A percentile compares a stretch with the other conserved stretches of the same genome.
These are phyloP conservation scores for Mycena amicta DNA, from an alignment of 768 basidiomycete species.

Conservation along the genomic window DNA sequence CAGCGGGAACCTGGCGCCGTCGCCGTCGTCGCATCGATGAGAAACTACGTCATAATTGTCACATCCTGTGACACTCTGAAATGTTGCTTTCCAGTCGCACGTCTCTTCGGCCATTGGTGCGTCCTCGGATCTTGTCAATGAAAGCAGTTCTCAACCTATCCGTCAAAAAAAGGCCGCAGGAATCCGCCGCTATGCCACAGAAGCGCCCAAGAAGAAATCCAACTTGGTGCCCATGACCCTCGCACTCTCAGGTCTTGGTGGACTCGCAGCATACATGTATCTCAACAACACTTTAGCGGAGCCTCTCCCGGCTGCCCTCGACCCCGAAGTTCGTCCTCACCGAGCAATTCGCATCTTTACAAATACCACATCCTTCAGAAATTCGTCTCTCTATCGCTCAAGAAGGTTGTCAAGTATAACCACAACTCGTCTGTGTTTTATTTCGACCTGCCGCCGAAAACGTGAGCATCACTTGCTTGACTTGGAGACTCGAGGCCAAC, in stretches of 20 bases:
- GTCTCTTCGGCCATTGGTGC: conserved; percentile 1
- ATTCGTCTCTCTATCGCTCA: conserved; percentile 81
- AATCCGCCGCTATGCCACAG: conserved; percentile 33
- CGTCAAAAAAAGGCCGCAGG: conserved; percentile 10
- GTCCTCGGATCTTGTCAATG: no score
- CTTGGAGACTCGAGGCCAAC: no score
- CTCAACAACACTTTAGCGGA: conserved; percentile 38
- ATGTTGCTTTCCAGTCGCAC: not conserved
- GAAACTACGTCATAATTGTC: no score
- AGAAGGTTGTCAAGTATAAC: conserved; percentile 84
- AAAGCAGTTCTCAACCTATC: no score
- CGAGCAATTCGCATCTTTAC: no score
- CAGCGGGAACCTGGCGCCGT: no score
- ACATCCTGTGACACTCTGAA: not conserved
- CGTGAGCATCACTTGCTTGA: no score
- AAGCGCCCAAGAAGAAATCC: conserved; percentile 48
- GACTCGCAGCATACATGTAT: conserved; percentile 53
- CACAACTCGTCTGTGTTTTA: conserved; percentile 89
- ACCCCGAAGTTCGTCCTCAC: no score
- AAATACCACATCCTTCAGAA: no score
- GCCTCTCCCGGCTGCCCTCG: conserved; percentile 48
- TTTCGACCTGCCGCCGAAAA: conserved; percentile 78
- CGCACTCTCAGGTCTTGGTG: conserved; percentile 48
- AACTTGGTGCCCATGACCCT: conserved; percentile 49
- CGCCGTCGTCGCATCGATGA: no score